phyloP scores from a whole-genome alignment of 2,329 filamentous ascomycete genomes.

The Elsinoe australis region DNA sequence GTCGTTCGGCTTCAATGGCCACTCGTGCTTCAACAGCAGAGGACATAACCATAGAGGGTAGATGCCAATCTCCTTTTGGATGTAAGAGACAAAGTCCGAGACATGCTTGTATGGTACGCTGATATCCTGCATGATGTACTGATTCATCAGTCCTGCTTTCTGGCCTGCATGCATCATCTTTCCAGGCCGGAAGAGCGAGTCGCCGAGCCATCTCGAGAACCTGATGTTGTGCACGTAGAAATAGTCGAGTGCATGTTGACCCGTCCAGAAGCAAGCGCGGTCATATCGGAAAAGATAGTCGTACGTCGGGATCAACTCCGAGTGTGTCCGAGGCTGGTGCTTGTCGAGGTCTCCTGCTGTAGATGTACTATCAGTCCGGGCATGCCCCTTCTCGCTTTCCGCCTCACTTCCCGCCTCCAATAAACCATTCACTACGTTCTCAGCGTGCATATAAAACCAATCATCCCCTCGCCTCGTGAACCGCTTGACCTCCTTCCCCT shows the following conservation, averaged over 20 bases:
- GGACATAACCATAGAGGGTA: slow-evolving; percentile 57
- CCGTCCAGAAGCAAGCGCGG: slow-evolving; percentile 59
- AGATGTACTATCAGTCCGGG: slow-evolving; percentile 1
- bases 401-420: background rate
- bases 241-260: slow-evolving; percentile 53
- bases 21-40: slow-evolving; percentile 23
- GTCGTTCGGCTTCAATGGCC: slow-evolving; percentile 13
- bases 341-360: background rate
- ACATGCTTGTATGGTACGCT: slow-evolving; percentile 49
- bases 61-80: slow-evolving; percentile 41
- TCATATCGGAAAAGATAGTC: slow-evolving; percentile 57
- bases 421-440: slow-evolving; percentile 29
- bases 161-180: slow-evolving; percentile 58
- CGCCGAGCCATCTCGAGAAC: slow-evolving; percentile 51
- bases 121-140: slow-evolving; percentile 57
- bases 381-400: background rate
- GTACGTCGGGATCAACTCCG: slow-evolving; percentile 39
- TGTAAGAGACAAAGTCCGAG: slow-evolving; percentile 47
- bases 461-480: too few relatives aligned
- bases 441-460: slow-evolving; percentile 67
- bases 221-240: slow-evolving; percentile 54
- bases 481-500: too few relatives aligned
- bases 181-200: slow-evolving; percentile 54
- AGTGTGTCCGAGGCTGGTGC: slow-evolving; percentile 13
- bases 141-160: slow-evolving; percentile 46